Percentiles rank a stretch among this genome's conserved stretches.
phyloP scores from a whole-genome alignment of 306 rosid genomes.

The Astragalus glycyphyllos region DNA sequence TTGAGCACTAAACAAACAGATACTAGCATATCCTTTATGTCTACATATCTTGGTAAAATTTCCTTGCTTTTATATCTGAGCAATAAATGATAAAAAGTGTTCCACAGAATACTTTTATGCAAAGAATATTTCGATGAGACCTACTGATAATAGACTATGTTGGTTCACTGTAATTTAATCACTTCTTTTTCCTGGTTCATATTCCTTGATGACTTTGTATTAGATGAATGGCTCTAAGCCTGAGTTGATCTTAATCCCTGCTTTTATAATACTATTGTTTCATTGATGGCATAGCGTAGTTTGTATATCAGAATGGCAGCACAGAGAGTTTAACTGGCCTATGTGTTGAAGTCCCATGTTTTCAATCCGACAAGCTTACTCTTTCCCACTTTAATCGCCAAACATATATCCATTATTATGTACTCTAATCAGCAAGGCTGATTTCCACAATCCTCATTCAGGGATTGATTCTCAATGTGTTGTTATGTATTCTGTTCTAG shows the following conservation, averaged over 20 bases:
- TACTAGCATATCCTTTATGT: background rate
- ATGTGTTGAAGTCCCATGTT: constrained; percentile 11
- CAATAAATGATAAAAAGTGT: background rate
- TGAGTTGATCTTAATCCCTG: constrained; percentile 18
- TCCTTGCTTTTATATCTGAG: constrained; percentile 4
- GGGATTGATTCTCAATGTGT: constrained; percentile 29
- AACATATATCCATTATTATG: constrained; percentile 17
- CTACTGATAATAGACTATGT: constrained; percentile 20
- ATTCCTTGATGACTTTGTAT: constrained; percentile 1
- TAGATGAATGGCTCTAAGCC: background rate
- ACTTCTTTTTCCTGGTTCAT: constrained; percentile 9
- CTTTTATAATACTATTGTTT: background rate
- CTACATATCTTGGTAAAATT: background rate
- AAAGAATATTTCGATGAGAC: background rate
- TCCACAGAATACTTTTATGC: background rate
- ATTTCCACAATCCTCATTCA: constrained; percentile 6
- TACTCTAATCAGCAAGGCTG: constrained; percentile 27
- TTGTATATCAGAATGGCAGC: constrained; percentile 25
- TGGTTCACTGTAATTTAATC: constrained; percentile 8
- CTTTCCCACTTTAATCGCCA: background rate
- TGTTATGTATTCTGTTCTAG: constrained; percentile 51
- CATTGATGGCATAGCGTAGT: background rate
- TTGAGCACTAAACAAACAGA: background rate
- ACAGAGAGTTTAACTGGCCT: constrained; percentile 10
- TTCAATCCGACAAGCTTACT: constrained; percentile 19